Evolutionary conservation across 208 protist genomes (phyloP).

Genomic region (Leishmania martiniquensis): DNA sequence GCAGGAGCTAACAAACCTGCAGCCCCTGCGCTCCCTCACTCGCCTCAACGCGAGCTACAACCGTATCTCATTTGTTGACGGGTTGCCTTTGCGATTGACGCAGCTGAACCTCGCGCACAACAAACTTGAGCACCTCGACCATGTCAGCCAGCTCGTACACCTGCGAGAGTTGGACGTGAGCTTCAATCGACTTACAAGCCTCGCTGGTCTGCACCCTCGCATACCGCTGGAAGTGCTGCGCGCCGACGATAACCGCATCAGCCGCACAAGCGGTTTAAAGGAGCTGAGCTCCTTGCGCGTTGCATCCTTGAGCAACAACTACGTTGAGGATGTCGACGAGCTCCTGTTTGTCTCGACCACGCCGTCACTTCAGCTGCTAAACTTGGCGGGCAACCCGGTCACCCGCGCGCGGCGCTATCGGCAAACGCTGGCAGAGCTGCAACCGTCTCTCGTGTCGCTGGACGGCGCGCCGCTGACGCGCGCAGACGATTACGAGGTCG

Average conservation of each 20-base stretch:
- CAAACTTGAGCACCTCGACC: conserved; percentile 60
- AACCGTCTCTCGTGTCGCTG: conserved; percentile 55
- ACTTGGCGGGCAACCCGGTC: conserved; percentile 63
- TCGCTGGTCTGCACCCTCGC: conserved; percentile 51
- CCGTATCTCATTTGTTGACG: conserved; percentile 44
- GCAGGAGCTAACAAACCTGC: conserved; percentile 48
- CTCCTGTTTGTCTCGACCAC: conserved; percentile 55
- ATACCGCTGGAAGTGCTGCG: conserved; percentile 63
- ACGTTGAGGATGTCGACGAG: conserved; percentile 73
- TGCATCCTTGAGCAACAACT: conserved; percentile 69
- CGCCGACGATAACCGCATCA: conserved; percentile 74
- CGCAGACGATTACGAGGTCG: neutral
- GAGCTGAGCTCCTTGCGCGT: conserved; percentile 54
- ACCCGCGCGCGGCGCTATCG: conserved; percentile 53
- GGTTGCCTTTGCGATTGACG: conserved; percentile 66
- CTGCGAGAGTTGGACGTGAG: conserved; percentile 80
- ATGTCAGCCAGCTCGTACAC: conserved; percentile 55
- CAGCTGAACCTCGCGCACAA: conserved; percentile 84
- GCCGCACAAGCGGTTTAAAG: conserved; percentile 53
- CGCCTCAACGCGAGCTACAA: conserved; percentile 81
- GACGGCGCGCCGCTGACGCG: conserved; percentile 68
- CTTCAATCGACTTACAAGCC: conserved; percentile 63
- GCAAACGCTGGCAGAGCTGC: conserved; percentile 43
- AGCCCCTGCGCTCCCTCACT: conserved; percentile 56
- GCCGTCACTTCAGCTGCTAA: conserved; percentile 62